phyloP scores from a whole-genome alignment of 2,329 filamentous ascomycete genomes.

The Colletotrichum nymphaeae region DNA sequence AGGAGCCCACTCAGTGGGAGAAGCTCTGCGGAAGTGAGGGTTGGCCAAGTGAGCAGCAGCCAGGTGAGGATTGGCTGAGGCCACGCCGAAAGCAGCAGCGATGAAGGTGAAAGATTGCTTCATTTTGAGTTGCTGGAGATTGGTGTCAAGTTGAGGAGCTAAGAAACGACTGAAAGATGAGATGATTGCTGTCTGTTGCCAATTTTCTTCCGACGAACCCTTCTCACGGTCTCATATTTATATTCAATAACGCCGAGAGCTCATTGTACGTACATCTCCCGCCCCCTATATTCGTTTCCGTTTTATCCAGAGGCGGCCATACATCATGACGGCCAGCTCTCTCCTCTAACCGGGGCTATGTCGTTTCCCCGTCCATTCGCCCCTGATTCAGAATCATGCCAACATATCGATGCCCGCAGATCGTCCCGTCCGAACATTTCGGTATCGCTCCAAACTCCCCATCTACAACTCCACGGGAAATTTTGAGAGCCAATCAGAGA shows the following conservation, averaged over 20 bases:
- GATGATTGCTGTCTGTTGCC: background rate
- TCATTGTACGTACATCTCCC: background rate
- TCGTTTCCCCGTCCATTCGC: background rate
- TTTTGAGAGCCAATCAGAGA: conserved; percentile 2
- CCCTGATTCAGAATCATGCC: background rate
- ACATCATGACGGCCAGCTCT: background rate
- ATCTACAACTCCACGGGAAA: background rate
- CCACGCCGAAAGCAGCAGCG: background rate
- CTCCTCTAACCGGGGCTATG: background rate
- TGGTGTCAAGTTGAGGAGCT: background rate
- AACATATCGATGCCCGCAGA: conserved; percentile 1
- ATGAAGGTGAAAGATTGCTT: background rate
- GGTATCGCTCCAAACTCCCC: background rate
- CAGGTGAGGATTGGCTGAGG: background rate
- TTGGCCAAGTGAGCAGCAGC: conserved; percentile 3
- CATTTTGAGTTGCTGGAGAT: conserved; percentile 12
- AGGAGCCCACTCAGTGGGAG: conserved; percentile 7
- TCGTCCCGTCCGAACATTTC: conserved; percentile 13
- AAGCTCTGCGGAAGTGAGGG: background rate
- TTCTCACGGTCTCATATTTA: conserved; percentile 6
- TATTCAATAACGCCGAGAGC: conserved; percentile 7
- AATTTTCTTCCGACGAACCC: background rate
- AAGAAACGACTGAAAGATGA: conserved; percentile 4
- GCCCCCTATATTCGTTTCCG: background rate
- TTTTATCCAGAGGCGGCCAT: background rate